Evolutionary conservation across 306 rosid species (phyloP).

Genomic region (Adenanthera pavonina): DNA sequence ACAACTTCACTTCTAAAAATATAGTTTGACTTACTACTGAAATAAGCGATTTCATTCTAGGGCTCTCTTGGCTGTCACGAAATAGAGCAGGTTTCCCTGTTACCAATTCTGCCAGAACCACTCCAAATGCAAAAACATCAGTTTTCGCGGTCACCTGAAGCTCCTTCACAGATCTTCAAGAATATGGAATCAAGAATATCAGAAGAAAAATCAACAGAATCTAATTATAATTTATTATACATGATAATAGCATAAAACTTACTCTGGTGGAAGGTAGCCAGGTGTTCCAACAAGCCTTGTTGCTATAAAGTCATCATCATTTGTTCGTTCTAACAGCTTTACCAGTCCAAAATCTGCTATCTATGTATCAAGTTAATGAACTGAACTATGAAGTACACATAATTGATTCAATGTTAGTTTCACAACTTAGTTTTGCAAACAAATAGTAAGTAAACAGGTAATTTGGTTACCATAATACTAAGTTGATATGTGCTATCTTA

Average conservation of each 20-base stretch:
- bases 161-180: conserved; percentile 76
- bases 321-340: conserved; percentile 65
- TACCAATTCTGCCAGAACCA: conserved; percentile 67
- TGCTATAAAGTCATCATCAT: conserved; percentile 61
- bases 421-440: neutral
- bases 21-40: conserved; percentile 52
- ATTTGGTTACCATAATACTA: too few species aligned
- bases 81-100: conserved; percentile 76
- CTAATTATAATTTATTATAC: neutral
- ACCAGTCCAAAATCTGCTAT: conserved; percentile 87
- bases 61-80: conserved; percentile 55
- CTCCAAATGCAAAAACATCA: conserved; percentile 85
- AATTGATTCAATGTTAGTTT: conserved; percentile 9
- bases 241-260: conserved; percentile 25
- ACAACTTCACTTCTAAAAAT: neutral
- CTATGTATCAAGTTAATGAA: conserved; percentile 43
- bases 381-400: neutral
- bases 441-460: too few species aligned
- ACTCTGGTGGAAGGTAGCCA: conserved; percentile 93
- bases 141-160: conserved; percentile 77
- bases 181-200: neutral
- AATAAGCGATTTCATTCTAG: conserved; percentile 64
- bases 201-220: neutral
- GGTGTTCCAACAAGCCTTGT: conserved; percentile 85
- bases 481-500: neutral